Conservation (phyloP, 2,329 filamentous ascomycete species). For the Xylaria polymorpha region DNA sequence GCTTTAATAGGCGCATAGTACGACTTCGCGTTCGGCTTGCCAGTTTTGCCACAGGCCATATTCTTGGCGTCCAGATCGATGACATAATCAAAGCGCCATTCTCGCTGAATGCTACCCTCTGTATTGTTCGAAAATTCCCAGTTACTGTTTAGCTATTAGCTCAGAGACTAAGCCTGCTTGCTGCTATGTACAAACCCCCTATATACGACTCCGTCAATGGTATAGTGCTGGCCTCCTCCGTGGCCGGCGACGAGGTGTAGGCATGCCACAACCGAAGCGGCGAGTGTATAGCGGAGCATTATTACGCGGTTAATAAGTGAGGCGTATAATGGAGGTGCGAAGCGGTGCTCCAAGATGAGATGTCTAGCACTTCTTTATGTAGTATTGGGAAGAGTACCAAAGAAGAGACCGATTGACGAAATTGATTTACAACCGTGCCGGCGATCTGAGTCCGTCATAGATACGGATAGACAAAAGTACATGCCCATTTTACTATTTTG, state of each 20-base stretch:
- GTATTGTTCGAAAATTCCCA: slow-evolving; percentile 2
- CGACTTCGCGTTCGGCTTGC: background rate
- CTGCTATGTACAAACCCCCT: background rate
- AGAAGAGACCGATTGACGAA: background rate
- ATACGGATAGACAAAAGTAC: background rate
- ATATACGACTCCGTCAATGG: slow-evolving; percentile 1
- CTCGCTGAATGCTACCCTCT: slow-evolving; percentile 1
- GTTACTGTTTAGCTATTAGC: background rate
- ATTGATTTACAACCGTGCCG: background rate
- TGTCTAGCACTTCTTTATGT: background rate
- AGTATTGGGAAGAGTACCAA: background rate
- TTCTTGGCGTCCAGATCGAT: background rate
- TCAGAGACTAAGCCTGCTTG: background rate
- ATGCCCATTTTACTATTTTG: background rate
- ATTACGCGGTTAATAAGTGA: background rate
- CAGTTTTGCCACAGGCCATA: background rate
- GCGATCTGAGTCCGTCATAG: background rate
- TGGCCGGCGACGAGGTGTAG: slow-evolving; percentile 1
- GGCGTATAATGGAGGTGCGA: background rate
- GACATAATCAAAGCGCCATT: slow-evolving; percentile 3
- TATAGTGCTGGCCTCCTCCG: slow-evolving; percentile 7
- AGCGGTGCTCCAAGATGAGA: background rate
- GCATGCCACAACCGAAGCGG: background rate
- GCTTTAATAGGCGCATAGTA: background rate
- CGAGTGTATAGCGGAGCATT: background rate